Evolutionary conservation across 2,329 filamentous ascomycete species (phyloP).

Genomic region (Diaporthe nobilis): DNA sequence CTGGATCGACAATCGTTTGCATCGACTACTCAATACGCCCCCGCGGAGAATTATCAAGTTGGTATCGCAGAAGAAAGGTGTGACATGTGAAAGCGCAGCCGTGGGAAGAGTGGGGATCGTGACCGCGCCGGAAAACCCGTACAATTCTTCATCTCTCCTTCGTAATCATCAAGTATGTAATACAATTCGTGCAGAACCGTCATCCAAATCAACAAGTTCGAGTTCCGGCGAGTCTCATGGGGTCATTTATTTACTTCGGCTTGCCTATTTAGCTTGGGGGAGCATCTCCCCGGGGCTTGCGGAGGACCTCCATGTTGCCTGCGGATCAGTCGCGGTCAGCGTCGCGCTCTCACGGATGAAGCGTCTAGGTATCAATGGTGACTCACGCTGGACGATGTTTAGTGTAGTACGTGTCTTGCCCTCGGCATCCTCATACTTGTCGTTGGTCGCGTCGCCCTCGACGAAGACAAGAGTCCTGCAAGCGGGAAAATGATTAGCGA

Average conservation of each 20-base stretch:
- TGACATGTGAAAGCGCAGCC: constrained; percentile 4
- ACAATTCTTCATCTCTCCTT: constrained; percentile 23
- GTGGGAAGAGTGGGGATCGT: constrained; percentile 31
- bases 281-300: constrained; percentile 41
- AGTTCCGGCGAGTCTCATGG: not conserved
- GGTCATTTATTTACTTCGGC: not conserved
- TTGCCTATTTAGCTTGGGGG: constrained; percentile 14
- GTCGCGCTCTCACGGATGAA: not conserved
- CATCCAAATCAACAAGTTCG: not conserved
- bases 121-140: constrained; percentile 1
- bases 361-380: not conserved
- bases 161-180: constrained; percentile 30
- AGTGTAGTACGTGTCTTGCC: constrained; percentile 76
- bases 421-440: constrained; percentile 76
- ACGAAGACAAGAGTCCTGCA: constrained; percentile 82
- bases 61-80: constrained; percentile 23
- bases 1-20: not conserved
- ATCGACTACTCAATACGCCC: not conserved
- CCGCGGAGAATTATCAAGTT: constrained; percentile 12
- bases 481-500: constrained; percentile 9
- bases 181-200: constrained; percentile 11
- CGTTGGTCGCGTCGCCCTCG: constrained; percentile 84
- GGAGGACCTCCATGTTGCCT: constrained; percentile 65
- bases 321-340: constrained; percentile 39
- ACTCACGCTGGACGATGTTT: constrained; percentile 86